Evolutionary conservation across 192 early-diverging fungal species (phyloP), one percentile per base, ranked within the genome.

Genomic region (Phycomyces nitens): DNA sequence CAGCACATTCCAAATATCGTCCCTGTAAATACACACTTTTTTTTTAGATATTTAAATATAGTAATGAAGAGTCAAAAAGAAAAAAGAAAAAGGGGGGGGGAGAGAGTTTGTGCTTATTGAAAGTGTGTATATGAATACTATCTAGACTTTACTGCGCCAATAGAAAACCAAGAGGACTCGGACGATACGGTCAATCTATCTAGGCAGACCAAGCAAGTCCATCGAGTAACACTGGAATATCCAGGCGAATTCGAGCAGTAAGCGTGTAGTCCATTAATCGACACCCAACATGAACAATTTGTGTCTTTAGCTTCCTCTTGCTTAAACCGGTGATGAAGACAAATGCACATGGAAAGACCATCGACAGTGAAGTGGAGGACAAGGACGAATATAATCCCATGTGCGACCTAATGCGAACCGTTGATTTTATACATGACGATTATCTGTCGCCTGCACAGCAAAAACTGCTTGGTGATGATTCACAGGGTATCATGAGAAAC

Each of bases 301-400:
- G 15, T n/a, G 5, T n/a, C 3, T 47, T 11, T 52, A 78, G 77
- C 11, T 78, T 76, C 53, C 64, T 76, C 14, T 60, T 80, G 6
- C 65, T 80, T 54, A 74, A 77, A 43, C 78, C 84, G 12, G 73
- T 81, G 55, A 49, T 71, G 38, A 49, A 58, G 14, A 47, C 29
- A 34, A 63, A 62, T 22, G 47, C 61, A 5, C 53, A 57, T 34
- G 60, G 49, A 41, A 47, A 47, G 44, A 47, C 44, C 5, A 18
- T 47, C 12, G 77, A 82, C n/a, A 56, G 66, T 39, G 77, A 79
- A 34, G 66, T 70, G 18, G 78, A 82, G 22, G 81, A 82, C 41
- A 80, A 77, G 58, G 82, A 90, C 61, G 92, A 94, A 69, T 95
- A 92, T 63, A 78, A 87, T 72, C 96, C 96, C 2, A 77, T 92